Percentiles rank a stretch among this genome's conserved stretches.
Conservation (phyloP, 2,329 filamentous ascomycete genomes). For the Madurella mycetomatis region DNA sequence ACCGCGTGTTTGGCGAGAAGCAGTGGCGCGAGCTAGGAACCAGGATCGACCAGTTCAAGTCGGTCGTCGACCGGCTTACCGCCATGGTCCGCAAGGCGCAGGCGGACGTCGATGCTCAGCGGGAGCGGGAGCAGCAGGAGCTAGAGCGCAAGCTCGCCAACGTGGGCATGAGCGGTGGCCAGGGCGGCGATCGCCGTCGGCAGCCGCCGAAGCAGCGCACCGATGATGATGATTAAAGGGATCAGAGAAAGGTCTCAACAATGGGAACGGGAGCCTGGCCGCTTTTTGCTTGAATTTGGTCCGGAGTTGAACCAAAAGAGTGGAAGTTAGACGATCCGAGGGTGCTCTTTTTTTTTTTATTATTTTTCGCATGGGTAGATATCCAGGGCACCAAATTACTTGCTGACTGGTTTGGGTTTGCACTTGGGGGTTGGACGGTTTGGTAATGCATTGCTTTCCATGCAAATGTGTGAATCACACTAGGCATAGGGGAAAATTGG, state of each 20-base stretch:
- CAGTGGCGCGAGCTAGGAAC: slow-evolving; percentile 95
- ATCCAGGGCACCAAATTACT: slow-evolving; percentile 12
- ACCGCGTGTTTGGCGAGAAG: slow-evolving; percentile 95
- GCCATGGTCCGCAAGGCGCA: slow-evolving; percentile 75
- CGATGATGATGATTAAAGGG: slow-evolving; percentile 52
- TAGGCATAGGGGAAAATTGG: neutral
- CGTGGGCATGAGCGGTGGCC: slow-evolving; percentile 33
- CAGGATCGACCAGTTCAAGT: slow-evolving; percentile 85
- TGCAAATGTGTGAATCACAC: slow-evolving; percentile 7
- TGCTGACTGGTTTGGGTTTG: slow-evolving; percentile 7
- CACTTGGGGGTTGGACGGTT: slow-evolving; percentile 1
- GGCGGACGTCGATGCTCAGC: slow-evolving; percentile 69
- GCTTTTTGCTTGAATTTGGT: slow-evolving; percentile 14
- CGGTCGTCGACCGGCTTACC: slow-evolving; percentile 73
- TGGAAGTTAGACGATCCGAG: slow-evolving; percentile 8
- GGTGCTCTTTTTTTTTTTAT: slow-evolving; percentile 14
- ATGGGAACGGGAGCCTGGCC: slow-evolving; percentile 6
- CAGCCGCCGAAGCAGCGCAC: slow-evolving; percentile 34
- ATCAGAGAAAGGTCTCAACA: neutral
- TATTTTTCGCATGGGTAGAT: slow-evolving; percentile 12
- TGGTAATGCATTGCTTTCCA: slow-evolving; percentile 8
- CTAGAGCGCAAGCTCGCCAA: slow-evolving; percentile 61
- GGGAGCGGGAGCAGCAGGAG: slow-evolving; percentile 72
- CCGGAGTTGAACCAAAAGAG: slow-evolving; percentile 20
- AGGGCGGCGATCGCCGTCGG: slow-evolving; percentile 31